These are phyloP conservation scores for Lepiota venenata DNA, from an alignment of 768 basidiomycete genomes.

Conservation along the genomic window DNA sequence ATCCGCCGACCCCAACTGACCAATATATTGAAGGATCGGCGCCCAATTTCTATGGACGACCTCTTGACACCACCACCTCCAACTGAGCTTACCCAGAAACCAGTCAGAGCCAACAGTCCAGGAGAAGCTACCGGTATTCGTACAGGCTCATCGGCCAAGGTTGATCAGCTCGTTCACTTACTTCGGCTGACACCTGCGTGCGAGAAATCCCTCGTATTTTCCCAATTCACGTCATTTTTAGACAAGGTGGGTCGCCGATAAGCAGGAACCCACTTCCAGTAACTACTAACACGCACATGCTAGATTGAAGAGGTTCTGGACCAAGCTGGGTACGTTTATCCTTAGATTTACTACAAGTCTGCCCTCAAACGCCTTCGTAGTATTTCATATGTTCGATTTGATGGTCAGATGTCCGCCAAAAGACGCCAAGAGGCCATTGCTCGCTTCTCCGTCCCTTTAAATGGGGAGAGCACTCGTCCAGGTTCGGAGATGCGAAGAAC, in stretches of 20 bases:
- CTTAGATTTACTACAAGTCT: not conserved
- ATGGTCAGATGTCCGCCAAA: slow-evolving; percentile 82
- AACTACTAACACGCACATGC: not conserved
- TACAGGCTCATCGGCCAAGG: slow-evolving; percentile 74
- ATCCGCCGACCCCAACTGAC: not conserved
- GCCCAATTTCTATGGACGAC: slow-evolving; percentile 47
- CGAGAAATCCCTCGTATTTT: slow-evolving; percentile 86
- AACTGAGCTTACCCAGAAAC: slow-evolving; percentile 65
- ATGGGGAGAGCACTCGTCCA: slow-evolving; percentile 18
- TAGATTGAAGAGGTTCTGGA: slow-evolving; percentile 72
- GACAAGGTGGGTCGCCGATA: slow-evolving; percentile 52
- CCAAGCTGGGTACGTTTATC: slow-evolving; percentile 49
- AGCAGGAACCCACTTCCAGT: not conserved
- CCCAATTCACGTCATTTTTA: slow-evolving; percentile 84
- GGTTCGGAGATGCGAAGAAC: not conserved
- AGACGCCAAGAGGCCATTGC: slow-evolving; percentile 75
- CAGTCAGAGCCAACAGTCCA: slow-evolving; percentile 37
- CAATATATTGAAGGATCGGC: slow-evolving; percentile 57
- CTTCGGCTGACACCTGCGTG: slow-evolving; percentile 61
- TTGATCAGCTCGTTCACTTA: slow-evolving; percentile 75
- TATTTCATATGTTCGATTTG: slow-evolving; percentile 77
- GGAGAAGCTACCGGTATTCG: slow-evolving; percentile 37
- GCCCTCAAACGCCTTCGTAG: slow-evolving; percentile 28
- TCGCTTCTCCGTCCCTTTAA: slow-evolving; percentile 68
- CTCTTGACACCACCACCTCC: slow-evolving; percentile 62